Base-by-base conservation (phyloP, 2,329 filamentous ascomycete genomes). In the Colletotrichum cuscutae region DNA sequence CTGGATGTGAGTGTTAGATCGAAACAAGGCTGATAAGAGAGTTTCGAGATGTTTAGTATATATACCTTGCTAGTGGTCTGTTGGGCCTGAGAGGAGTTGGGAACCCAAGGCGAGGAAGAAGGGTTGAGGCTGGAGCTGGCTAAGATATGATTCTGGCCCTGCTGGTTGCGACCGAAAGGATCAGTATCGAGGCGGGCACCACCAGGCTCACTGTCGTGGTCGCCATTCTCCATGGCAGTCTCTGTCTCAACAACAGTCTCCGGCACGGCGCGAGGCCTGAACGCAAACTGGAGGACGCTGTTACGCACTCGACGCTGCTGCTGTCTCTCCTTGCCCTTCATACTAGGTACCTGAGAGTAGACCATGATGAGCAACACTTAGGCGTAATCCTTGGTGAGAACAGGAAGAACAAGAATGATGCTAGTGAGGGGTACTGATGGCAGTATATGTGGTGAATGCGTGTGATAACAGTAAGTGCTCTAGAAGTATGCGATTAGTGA, bases 51-150 rank as follows among this genome's bases (percentile, higher is more conserved):
- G 12, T 37, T 15, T 6, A 13, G 12, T 9, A 3, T 11, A 49
- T 46, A 30, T 70, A 72, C 65, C 46, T 69, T 56, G 5, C 28
- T 49, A 46, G 42, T 12, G 5, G 19, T 22, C 24, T 32, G 26
- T 32, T 56, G 53, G 11, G 32, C 12, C 19, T 15, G 59, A 24
- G 42, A n/a, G 24, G 32, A 35, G 12, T 8, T 66, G 24, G 73
- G 73, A n/a, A 66, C n/a, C 70, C 70, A 74, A 54, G 73, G 60
- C 52, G 61, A 56, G 3, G 73, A 69, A 13, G 70, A 54, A 24
- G 73, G 73, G 53, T 74, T 74, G 19, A 74, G 58, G n/a, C 53
- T 32, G 15, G 71, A 72, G 5, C 53, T 5, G n/a, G 58, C 32
- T 46, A 54, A 69, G 37, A 7, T 32, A 22, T 60, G 15, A 12